These are phyloP conservation scores for Tilletiaria anomala DNA, from an alignment of 1,284 basidiomycete species.

Conservation along the genomic window DNA sequence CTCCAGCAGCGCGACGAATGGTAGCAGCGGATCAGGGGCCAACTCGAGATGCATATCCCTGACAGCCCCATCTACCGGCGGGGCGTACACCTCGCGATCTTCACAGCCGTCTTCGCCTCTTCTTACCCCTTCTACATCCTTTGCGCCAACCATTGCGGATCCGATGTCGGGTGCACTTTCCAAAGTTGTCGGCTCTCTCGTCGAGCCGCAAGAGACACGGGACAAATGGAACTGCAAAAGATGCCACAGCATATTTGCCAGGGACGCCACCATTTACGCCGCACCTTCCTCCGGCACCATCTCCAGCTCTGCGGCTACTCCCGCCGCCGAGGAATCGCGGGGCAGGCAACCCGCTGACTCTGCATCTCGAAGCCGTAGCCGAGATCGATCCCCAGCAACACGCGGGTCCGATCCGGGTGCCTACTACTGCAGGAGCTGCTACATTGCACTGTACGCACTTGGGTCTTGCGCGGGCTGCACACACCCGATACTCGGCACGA, in stretches of 20 bases:
- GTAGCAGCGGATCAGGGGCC: too few species aligned
- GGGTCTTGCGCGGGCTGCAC: conserved; percentile 13
- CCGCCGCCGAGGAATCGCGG: neutral
- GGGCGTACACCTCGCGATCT: neutral
- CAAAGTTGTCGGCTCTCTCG: conserved; percentile 22
- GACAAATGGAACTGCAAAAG: conserved; percentile 19
- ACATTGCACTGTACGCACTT: conserved; percentile 13
- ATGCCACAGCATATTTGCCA: conserved; percentile 15
- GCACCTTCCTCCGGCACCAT: conserved; percentile 5
- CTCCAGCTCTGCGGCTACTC: neutral
- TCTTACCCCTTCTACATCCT: neutral
- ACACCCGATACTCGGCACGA: conserved; percentile 16
- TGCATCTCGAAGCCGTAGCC: too few species aligned
- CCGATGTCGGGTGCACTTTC: conserved; percentile 6
- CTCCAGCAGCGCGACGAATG: neutral
- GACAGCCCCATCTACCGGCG: too few species aligned
- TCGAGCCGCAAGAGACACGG: conserved; percentile 16
- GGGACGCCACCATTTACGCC: conserved; percentile 27
- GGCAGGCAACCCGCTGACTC: neutral
- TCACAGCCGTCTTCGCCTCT: neutral
- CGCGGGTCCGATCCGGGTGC: neutral
- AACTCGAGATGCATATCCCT: too few species aligned
- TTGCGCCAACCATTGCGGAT: neutral
- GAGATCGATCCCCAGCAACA: neutral
- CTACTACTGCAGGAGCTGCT: conserved; percentile 22